Base-by-base conservation (phyloP, 805 yeast species). In the Alloascoidea africana region DNA sequence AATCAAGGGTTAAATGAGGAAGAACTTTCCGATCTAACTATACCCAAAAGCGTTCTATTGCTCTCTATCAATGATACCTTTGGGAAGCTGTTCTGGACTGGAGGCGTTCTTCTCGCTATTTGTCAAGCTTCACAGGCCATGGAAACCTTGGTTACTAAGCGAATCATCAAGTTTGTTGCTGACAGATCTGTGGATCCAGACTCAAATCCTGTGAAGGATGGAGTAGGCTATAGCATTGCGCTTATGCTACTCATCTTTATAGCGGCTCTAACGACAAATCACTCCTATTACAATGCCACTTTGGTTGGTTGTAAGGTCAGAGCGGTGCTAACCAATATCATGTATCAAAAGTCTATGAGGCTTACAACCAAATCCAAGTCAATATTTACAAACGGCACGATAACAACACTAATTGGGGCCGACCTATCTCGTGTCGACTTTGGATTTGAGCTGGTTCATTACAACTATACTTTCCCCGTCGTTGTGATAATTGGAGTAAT, bases 381-480 rank as follows among this genome's bases (percentile, higher is more conserved):
- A 44, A 61, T 67, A 42, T 82, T 59, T 49, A 76, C 94, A 1
- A 65, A 73, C 17, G 78, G 89, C 33, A 73, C 69, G 42, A 68
- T 86, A 40, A 83, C 94, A 18, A 74, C 86, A 5, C 57, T 84
- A 52, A 69, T 85, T 53, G 82, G 91, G 43, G 75, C 93, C 2
- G 96, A 86, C 52, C 60, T 85, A 30, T 69, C 87, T 13, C 72
- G 94, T 50, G 66, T 86, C 27, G 94, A 84, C 54, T 66, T 81
- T 45, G 85, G 86, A 5, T 54, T 75, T 14, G 73, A 71, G 3
- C 78, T 76, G 44, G 73, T 76, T 48, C 80, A 81, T 3, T 73
- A 76, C 49, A 50, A 77, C 16, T 55, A 77, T 46, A 62, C 74
- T 11, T 70, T 82, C 50, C 84, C 86, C 0, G 59, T 78, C 4